Evolutionary conservation across 768 basidiomycete species (phyloP).

Genomic region (Candolleomyces eurysporus): DNA sequence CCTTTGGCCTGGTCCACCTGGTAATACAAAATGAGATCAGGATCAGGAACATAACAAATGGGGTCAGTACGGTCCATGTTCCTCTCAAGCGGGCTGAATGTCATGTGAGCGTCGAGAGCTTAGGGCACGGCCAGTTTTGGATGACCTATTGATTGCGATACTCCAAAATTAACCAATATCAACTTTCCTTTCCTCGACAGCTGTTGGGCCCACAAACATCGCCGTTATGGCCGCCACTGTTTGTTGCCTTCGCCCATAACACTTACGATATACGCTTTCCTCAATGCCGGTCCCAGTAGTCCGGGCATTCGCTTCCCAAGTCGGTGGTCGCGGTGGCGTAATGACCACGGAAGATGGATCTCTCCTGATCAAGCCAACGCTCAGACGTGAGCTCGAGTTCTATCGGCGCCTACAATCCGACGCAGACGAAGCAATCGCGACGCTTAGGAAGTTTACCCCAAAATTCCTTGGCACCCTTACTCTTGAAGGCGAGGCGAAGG

Average conservation of each 20-base stretch:
- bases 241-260: background rate
- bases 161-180: no score
- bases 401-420: slow-evolving; percentile 51
- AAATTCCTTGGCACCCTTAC: slow-evolving; percentile 77
- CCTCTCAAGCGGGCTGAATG: no score
- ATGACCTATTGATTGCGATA: no score
- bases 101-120: no score
- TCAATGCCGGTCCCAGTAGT: slow-evolving; percentile 9
- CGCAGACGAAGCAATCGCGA: slow-evolving; percentile 24
- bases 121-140: no score
- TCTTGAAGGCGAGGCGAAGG: slow-evolving; percentile 60
- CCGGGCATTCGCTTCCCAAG: slow-evolving; percentile 53
- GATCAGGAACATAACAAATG: no score
- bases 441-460: slow-evolving; percentile 59
- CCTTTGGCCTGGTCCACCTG: no score
- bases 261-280: background rate
- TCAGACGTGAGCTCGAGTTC: slow-evolving; percentile 64
- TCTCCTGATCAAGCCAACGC: slow-evolving; percentile 78
- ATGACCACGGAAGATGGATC: slow-evolving; percentile 67
- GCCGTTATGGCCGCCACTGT: background rate
- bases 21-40: no score
- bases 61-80: no score
- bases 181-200: no score
- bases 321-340: slow-evolving; percentile 84
- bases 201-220: no score